phyloP scores from a whole-genome alignment of 208 protist genomes.

The Leishmania lainsoni region DNA sequence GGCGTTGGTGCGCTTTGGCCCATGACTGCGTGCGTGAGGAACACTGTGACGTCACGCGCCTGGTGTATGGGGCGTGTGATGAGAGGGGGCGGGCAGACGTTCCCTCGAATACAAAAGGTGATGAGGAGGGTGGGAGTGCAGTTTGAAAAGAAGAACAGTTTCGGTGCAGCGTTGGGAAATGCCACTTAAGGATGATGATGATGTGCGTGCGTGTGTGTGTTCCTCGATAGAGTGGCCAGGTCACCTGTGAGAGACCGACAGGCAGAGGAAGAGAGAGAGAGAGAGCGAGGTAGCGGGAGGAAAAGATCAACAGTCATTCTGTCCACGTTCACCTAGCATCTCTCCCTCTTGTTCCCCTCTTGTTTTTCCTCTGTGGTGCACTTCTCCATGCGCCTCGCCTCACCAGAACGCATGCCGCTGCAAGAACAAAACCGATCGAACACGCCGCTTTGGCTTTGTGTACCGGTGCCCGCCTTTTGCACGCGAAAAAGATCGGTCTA shows the following conservation, averaged over 20 bases:
- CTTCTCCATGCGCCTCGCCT: neutral
- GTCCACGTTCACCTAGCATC: neutral
- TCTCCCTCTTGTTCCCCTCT: neutral
- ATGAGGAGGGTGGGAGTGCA: neutral
- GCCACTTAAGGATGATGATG: neutral
- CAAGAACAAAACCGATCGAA: neutral
- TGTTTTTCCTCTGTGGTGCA: neutral
- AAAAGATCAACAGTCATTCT: neutral
- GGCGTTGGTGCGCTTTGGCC: conserved; percentile 8
- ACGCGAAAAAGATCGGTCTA: neutral
- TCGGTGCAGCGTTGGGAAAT: neutral
- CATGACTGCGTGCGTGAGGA: neutral
- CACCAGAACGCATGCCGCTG: neutral
- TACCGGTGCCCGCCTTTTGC: neutral
- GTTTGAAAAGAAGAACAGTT: neutral
- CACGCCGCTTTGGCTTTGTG: neutral
- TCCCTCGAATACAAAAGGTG: neutral
- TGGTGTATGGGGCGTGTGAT: neutral
- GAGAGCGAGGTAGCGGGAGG: neutral
- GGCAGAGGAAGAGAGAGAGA: neutral
- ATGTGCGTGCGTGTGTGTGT: neutral
- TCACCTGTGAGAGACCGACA: neutral
- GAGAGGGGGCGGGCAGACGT: neutral
- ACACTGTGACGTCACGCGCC: neutral
- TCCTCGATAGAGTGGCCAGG: neutral